Evolutionary conservation across 805 yeast species (phyloP).

Genomic region (Ogataea ramenticola): DNA sequence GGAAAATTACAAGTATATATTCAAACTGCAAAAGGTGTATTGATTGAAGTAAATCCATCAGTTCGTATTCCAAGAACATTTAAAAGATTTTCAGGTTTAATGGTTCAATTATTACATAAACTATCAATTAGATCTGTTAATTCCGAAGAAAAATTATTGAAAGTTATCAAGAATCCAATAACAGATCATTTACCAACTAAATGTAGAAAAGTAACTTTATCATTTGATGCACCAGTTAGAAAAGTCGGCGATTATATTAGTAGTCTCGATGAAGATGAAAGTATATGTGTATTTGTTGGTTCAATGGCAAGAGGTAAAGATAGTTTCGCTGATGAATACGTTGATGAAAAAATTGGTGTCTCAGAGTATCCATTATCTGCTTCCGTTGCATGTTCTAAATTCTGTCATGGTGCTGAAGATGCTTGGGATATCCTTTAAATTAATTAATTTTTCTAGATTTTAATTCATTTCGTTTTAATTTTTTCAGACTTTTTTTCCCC

Average conservation of each 20-base stretch:
- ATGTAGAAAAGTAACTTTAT: constrained; percentile 87
- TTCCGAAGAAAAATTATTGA: constrained; percentile 88
- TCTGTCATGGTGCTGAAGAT: constrained; percentile 98
- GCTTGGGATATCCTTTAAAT: constrained; percentile 78
- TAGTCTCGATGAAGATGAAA: constrained; percentile 78
- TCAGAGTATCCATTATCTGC: constrained; percentile 95
- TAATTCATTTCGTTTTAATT: too few species aligned
- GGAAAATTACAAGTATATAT: constrained; percentile 95
- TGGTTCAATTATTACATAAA: constrained; percentile 94
- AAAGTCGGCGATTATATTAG: constrained; percentile 83
- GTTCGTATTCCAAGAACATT: constrained; percentile 98
- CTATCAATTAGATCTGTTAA: constrained; percentile 90
- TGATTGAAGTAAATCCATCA: constrained; percentile 91
- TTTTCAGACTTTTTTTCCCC: too few species aligned
- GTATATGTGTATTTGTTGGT: constrained; percentile 96
- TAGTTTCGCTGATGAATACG: constrained; percentile 93
- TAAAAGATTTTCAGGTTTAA: constrained; percentile 93
- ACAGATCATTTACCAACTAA: constrained; percentile 95
- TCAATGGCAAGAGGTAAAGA: constrained; percentile 99
- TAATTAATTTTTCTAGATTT: too few species aligned
- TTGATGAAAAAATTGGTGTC: constrained; percentile 93
- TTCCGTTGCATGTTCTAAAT: constrained; percentile 95
- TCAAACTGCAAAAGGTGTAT: constrained; percentile 90
- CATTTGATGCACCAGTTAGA: constrained; percentile 84
- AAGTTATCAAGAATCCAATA: constrained; percentile 94